phyloP scores from a whole-genome alignment of 495 filamentous ascomycete genomes.

The Cudoniella acicularis region DNA sequence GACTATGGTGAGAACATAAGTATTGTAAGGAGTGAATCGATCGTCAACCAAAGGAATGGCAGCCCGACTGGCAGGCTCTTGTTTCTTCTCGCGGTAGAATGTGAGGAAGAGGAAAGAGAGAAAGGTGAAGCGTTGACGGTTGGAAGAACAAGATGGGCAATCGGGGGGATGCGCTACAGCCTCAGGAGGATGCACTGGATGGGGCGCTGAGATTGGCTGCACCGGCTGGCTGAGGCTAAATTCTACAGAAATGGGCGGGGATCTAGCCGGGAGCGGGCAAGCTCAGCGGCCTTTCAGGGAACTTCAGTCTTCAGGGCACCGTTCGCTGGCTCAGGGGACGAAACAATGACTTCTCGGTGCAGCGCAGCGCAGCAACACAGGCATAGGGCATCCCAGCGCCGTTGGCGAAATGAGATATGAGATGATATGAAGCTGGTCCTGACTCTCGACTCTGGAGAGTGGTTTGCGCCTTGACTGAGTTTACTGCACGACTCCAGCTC shows the following conservation, averaged over 20 bases:
- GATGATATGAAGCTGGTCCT: neutral
- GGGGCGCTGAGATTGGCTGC: neutral
- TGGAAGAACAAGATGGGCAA: neutral
- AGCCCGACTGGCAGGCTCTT: slow-evolving; percentile 23
- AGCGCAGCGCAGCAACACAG: no score
- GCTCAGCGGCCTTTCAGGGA: neutral
- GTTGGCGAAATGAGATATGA: neutral
- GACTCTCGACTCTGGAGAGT: no score
- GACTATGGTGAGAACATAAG: slow-evolving; percentile 21
- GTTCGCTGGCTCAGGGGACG: neutral
- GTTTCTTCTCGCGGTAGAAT: neutral
- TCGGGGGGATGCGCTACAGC: neutral
- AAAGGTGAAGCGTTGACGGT: neutral
- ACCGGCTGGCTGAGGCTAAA: no score
- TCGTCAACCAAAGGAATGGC: slow-evolving; percentile 22
- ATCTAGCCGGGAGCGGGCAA: neutral
- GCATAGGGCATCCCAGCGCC: neutral
- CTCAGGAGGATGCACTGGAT: neutral
- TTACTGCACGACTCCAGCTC: no score
- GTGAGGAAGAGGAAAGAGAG: neutral
- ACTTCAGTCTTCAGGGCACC: no score
- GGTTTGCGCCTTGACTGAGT: no score
- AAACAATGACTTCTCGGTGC: neutral
- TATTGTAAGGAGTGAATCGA: slow-evolving; percentile 19
- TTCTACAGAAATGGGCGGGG: no score